These are phyloP conservation scores for Aspergillus spinulosporus DNA, from an alignment of 2,329 filamentous ascomycete species.

Conservation along the genomic window DNA sequence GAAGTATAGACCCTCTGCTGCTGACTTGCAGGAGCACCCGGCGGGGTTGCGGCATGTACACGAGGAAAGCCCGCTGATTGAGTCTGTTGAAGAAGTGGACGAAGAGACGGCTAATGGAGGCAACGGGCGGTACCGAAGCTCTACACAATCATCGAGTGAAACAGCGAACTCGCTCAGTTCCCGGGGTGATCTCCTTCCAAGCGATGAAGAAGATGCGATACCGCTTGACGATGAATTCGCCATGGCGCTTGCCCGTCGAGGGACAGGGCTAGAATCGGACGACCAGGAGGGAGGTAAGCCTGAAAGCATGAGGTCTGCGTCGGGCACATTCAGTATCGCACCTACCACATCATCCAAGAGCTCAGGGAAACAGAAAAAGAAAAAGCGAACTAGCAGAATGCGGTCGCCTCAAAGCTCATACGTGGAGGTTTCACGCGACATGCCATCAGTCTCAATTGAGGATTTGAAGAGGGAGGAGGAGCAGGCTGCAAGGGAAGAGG, in stretches of 20 bases:
- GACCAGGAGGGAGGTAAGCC: slow-evolving; percentile 69
- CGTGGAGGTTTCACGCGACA: slow-evolving; percentile 31
- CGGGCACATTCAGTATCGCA: slow-evolving; percentile 50
- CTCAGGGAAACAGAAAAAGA: slow-evolving; percentile 39
- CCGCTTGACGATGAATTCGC: slow-evolving; percentile 91
- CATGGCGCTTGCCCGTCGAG: slow-evolving; percentile 68
- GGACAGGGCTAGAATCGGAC: slow-evolving; percentile 59
- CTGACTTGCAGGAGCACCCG: slow-evolving; percentile 85
- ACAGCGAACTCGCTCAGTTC: slow-evolving; percentile 86
- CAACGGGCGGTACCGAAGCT: slow-evolving; percentile 62
- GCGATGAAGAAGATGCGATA: slow-evolving; percentile 91
- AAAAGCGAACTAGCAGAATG: slow-evolving; percentile 27
- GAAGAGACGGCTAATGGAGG: slow-evolving; percentile 17
- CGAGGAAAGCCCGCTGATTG: slow-evolving; percentile 72
- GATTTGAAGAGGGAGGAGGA: slow-evolving; percentile 62
- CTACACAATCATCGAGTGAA: slow-evolving; percentile 74
- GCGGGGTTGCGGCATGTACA: slow-evolving; percentile 51
- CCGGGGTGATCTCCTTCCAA: slow-evolving; percentile 85
- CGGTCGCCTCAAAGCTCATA: slow-evolving; percentile 29
- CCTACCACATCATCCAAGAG: slow-evolving; percentile 45
- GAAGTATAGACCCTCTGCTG: slow-evolving; percentile 86
- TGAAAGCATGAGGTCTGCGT: slow-evolving; percentile 41
- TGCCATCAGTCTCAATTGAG: slow-evolving; percentile 50
- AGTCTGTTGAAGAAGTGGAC: slow-evolving; percentile 55
- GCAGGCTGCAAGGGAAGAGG: slow-evolving; percentile 55